Percentiles rank a stretch among this genome's conserved stretches.
Conservation (phyloP, 108 stramenopile species). For the Cafeteria roenbergensis region DNA sequence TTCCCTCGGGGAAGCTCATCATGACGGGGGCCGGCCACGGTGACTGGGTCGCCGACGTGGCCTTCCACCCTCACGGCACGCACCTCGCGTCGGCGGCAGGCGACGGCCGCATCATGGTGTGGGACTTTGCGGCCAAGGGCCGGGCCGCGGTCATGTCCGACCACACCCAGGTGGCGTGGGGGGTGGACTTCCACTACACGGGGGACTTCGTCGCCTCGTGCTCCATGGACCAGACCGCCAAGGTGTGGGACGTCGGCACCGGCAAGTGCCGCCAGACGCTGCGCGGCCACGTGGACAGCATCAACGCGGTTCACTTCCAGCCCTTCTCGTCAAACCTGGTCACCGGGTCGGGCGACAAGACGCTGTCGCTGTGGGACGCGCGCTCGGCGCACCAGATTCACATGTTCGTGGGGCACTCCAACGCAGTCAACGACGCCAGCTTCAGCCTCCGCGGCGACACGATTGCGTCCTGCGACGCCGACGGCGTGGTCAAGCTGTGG, state of each 20-base stretch:
- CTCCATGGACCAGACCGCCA: slow-evolving; percentile 50
- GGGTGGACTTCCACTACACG: slow-evolving; percentile 38
- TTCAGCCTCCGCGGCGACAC: slow-evolving; percentile 41
- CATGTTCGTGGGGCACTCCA: slow-evolving; percentile 54
- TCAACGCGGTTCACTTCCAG: slow-evolving; percentile 49
- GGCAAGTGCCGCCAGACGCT: slow-evolving; percentile 44
- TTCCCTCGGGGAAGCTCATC: slow-evolving; percentile 47
- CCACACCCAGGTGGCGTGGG: slow-evolving; percentile 58
- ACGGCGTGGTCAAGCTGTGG: slow-evolving; percentile 44
- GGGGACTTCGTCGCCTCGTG: slow-evolving; percentile 48
- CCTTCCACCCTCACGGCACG: slow-evolving; percentile 46
- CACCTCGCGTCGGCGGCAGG: slow-evolving; percentile 43
- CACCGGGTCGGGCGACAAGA: slow-evolving; percentile 54
- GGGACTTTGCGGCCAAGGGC: slow-evolving; percentile 41
- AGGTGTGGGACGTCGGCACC: slow-evolving; percentile 45
- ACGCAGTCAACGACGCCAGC: slow-evolving; percentile 44
- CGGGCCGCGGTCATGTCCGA: slow-evolving; percentile 44
- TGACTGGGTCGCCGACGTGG: slow-evolving; percentile 45
- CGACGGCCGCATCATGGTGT: slow-evolving; percentile 51
- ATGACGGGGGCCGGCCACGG: slow-evolving; percentile 52
- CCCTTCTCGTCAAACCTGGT: slow-evolving; percentile 47
- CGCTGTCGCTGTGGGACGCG: slow-evolving; percentile 48
- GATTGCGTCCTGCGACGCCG: slow-evolving; percentile 47
- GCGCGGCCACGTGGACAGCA: slow-evolving; percentile 52
- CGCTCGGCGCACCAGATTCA: slow-evolving; percentile 40